Conservation (phyloP, 306 rosid species). For the Cucumis melo region DNA sequence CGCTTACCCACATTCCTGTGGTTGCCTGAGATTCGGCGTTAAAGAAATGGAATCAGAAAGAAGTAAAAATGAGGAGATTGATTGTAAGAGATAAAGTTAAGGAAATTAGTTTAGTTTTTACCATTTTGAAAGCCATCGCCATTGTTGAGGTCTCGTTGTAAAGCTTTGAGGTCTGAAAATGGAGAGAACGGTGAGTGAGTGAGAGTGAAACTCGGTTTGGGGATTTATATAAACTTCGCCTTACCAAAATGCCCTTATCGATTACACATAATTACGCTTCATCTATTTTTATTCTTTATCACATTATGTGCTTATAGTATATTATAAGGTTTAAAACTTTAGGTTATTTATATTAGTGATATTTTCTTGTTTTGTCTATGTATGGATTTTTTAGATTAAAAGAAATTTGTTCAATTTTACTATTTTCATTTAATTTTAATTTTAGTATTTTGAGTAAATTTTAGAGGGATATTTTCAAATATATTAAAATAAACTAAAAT, state of each 20-base stretch:
- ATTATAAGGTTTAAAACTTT: no score
- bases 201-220: neutral
- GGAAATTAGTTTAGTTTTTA: neutral
- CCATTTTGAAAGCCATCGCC: conserved; percentile 99
- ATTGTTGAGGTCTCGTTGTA: conserved; percentile 18
- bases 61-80: neutral
- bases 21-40: no score
- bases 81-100: neutral
- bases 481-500: no score
- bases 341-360: no score
- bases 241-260: neutral
- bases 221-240: neutral
- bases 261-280: neutral
- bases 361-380: no score
- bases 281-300: no score
- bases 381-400: no score
- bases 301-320: no score
- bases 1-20: conserved; percentile 98
- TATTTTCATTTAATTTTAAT: no score
- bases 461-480: no score
- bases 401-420: no score
- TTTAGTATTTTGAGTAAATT: no score
- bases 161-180: neutral
- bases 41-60: neutral
- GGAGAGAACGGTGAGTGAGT: neutral